These are phyloP conservation scores for Alternaria angustiovoidea DNA, from an alignment of 2,329 filamentous ascomycete species.

Conservation along the genomic window DNA sequence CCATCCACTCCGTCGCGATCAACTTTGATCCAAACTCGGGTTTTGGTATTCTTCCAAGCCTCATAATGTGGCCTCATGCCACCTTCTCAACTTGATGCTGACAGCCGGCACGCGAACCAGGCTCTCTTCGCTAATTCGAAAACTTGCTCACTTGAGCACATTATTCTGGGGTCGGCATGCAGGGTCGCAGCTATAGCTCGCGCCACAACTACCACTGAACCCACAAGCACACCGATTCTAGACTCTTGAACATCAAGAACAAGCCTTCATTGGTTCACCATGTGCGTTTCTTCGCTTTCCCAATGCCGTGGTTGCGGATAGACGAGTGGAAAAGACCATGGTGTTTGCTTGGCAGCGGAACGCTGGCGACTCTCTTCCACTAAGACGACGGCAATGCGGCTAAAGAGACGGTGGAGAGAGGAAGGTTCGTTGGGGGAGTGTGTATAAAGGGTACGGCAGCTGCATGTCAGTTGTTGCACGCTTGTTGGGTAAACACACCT, in stretches of 20 bases:
- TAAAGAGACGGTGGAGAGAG: background rate
- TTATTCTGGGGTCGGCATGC: conserved; percentile 26
- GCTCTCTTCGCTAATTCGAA: conserved; percentile 21
- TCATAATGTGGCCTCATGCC: background rate
- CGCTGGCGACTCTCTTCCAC: background rate
- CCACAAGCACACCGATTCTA: background rate
- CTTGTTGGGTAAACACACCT: background rate
- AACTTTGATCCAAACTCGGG: fast-evolving
- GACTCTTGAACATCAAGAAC: background rate
- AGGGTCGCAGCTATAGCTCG: conserved; percentile 32
- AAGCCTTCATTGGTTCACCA: background rate
- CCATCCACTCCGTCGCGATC: background rate
- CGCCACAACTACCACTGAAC: conserved; percentile 30
- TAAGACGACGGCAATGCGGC: background rate
- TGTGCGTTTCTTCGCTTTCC: conserved; percentile 4
- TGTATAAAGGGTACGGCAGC: conserved; percentile 18
- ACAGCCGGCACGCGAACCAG: background rate
- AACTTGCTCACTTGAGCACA: conserved; percentile 42
- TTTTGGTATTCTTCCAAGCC: fast-evolving
- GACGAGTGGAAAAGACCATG: conserved; percentile 6
- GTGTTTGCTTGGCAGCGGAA: conserved; percentile 11
- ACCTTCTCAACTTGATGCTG: background rate
- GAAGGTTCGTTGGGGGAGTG: background rate
- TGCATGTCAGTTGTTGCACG: conserved; percentile 1
- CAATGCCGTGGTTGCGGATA: conserved; percentile 6